A percentile compares a stretch with the other conserved stretches of the same genome.
phyloP scores from a whole-genome alignment of 345 rosid genomes.

The Kandelia obovata region DNA sequence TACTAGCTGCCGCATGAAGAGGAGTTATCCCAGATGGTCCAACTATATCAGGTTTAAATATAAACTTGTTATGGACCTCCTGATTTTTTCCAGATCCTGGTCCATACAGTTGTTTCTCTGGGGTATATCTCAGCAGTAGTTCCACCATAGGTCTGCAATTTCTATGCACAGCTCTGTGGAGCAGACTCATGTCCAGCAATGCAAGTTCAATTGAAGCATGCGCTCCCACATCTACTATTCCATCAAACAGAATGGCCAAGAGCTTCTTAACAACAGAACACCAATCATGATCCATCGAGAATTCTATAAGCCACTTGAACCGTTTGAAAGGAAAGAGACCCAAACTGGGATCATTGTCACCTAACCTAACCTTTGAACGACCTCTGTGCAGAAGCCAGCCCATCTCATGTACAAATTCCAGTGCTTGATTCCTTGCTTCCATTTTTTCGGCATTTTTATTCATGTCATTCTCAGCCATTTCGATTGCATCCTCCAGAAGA shows the following conservation, averaged over 20 bases:
- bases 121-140: slow-evolving; percentile 61
- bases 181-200: slow-evolving; percentile 67
- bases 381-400: slow-evolving; percentile 97
- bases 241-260: slow-evolving; percentile 60
- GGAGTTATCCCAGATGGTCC: slow-evolving; percentile 96
- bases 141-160: slow-evolving; percentile 74
- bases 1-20: slow-evolving; percentile 92
- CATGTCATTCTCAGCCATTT: slow-evolving; percentile 36
- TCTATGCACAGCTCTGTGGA: slow-evolving; percentile 91
- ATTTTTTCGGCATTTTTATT: slow-evolving; percentile 15
- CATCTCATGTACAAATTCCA: slow-evolving; percentile 89
- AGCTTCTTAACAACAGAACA: slow-evolving; percentile 87
- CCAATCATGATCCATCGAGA: slow-evolving; percentile 95
- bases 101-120: slow-evolving; percentile 23
- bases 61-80: slow-evolving; percentile 18
- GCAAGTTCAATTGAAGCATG: slow-evolving; percentile 47
- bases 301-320: slow-evolving; percentile 83
- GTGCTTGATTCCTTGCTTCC: slow-evolving; percentile 57
- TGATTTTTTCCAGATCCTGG: slow-evolving; percentile 21
- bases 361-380: slow-evolving; percentile 49
- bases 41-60: slow-evolving; percentile 74
- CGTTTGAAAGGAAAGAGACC: slow-evolving; percentile 64
- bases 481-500: slow-evolving; percentile 62
- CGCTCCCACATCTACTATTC: slow-evolving; percentile 60
- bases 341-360: slow-evolving; percentile 52